Conservation (phyloP, 192 early-diverging fungal genomes). For the Irineochytrium annulatum region DNA sequence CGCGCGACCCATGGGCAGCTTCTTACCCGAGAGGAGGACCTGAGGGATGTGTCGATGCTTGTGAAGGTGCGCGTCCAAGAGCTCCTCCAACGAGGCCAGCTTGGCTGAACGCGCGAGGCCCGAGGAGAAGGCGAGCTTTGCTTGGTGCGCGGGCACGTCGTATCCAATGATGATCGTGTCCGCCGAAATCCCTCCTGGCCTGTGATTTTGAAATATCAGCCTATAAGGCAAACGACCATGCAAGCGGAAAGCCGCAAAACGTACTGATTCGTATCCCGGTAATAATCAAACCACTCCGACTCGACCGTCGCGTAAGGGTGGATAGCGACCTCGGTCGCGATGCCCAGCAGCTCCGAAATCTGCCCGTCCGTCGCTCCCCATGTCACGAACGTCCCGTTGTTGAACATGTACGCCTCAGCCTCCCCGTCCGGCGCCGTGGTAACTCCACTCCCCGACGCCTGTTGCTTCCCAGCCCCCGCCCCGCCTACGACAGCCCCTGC, state of each 20-base stretch:
- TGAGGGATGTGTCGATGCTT: conserved; percentile 44
- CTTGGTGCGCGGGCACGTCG: conserved; percentile 36
- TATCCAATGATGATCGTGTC: conserved; percentile 52
- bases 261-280: conserved; percentile 38
- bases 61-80: conserved; percentile 49
- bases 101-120: conserved; percentile 54
- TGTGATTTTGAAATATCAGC: conserved; percentile 1
- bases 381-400: conserved; percentile 50
- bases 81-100: conserved; percentile 47
- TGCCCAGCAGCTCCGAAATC: conserved; percentile 31
- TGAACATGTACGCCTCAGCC: conserved; percentile 50
- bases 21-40: conserved; percentile 42
- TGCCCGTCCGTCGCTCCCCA: conserved; percentile 48
- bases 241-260: conserved; percentile 2
- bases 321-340: conserved; percentile 43
- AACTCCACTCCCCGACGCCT: background rate
- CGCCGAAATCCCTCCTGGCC: conserved; percentile 35
- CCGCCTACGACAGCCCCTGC: background rate
- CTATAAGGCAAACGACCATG: background rate
- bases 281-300: conserved; percentile 51
- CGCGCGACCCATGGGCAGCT: conserved; percentile 38
- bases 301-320: conserved; percentile 34
- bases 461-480: background rate
- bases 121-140: conserved; percentile 55
- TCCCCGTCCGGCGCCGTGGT: background rate